Evolutionary conservation across 495 filamentous ascomycete genomes (phyloP).

Genomic region (Daldinia childiae): DNA sequence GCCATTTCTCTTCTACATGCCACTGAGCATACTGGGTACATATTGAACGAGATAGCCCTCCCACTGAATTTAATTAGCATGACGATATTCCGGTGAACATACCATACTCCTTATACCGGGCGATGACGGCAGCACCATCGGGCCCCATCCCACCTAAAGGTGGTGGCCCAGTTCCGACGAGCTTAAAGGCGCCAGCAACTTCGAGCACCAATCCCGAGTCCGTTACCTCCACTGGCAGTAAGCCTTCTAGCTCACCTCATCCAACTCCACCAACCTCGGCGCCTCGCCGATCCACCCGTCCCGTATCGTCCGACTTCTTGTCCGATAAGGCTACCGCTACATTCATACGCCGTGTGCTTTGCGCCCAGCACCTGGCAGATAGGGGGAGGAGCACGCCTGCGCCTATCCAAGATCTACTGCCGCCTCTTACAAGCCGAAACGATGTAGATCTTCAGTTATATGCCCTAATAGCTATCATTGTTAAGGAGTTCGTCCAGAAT

Average conservation of each 20-base stretch:
- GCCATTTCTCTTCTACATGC: not conserved
- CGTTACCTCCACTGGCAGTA: conserved; percentile 35
- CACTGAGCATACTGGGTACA: not conserved
- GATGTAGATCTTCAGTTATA: conserved; percentile 93
- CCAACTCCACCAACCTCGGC: conserved; percentile 28
- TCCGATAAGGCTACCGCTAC: conserved; percentile 62
- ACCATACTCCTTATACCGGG: conserved; percentile 28
- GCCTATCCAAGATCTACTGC: conserved; percentile 79
- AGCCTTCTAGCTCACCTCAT: conserved; percentile 22
- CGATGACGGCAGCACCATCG: conserved; percentile 39
- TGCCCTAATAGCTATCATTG: conserved; percentile 85
- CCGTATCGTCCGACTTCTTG: conserved; percentile 52
- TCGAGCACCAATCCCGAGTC: conserved; percentile 41
- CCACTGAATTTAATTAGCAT: conserved; percentile 6
- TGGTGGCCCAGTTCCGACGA: conserved; percentile 34
- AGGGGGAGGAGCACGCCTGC: conserved; percentile 52
- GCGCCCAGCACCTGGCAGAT: conserved; percentile 57
- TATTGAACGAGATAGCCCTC: conserved; percentile 2
- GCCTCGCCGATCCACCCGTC: conserved; percentile 45
- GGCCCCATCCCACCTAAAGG: conserved; percentile 36
- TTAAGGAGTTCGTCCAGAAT: conserved; percentile 85
- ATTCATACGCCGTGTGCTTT: conserved; percentile 62
- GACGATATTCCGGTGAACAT: conserved; percentile 21
- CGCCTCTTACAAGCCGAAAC: conserved; percentile 91
- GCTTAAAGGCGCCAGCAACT: conserved; percentile 44